These are phyloP conservation scores for Penicillium silybi DNA, from an alignment of 495 filamentous ascomycete species.

Conservation along the genomic window DNA sequence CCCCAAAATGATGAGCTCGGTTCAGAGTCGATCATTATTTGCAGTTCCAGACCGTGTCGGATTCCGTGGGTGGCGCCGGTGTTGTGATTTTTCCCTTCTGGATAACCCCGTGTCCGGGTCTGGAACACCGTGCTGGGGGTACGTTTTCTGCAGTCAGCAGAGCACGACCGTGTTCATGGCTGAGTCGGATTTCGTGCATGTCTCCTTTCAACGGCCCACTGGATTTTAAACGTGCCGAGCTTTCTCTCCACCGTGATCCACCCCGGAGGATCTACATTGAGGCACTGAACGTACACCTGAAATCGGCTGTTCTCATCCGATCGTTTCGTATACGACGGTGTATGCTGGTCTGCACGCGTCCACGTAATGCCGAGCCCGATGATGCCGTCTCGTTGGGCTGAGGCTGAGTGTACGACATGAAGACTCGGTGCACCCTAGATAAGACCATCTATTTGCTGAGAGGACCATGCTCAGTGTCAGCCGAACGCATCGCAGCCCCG, in stretches of 20 bases:
- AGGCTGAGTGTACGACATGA: background rate
- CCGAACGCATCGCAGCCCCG: background rate
- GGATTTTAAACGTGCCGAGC: conserved; percentile 1
- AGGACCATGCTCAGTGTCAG: background rate
- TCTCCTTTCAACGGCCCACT: conserved; percentile 2
- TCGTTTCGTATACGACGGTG: background rate
- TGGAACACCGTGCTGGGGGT: background rate
- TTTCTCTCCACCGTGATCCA: conserved; percentile 3
- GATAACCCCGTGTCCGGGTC: background rate
- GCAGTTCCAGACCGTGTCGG: background rate
- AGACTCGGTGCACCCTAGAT: background rate
- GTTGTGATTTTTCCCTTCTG: background rate
- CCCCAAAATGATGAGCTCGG: background rate
- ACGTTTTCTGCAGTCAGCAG: background rate
- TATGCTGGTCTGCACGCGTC: background rate
- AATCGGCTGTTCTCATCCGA: background rate
- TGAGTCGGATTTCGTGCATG: background rate
- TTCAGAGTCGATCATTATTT: conserved; percentile 2
- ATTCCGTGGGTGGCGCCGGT: background rate
- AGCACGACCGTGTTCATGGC: background rate
- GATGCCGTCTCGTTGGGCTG: background rate
- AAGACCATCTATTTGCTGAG: background rate
- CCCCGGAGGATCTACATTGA: conserved; percentile 5
- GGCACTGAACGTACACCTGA: background rate
- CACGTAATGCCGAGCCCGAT: background rate